A percentile compares a stretch with the other conserved stretches of the same genome.
phyloP scores from a whole-genome alignment of 2,329 filamentous ascomycete species.

The Lomentospora prolificans region DNA sequence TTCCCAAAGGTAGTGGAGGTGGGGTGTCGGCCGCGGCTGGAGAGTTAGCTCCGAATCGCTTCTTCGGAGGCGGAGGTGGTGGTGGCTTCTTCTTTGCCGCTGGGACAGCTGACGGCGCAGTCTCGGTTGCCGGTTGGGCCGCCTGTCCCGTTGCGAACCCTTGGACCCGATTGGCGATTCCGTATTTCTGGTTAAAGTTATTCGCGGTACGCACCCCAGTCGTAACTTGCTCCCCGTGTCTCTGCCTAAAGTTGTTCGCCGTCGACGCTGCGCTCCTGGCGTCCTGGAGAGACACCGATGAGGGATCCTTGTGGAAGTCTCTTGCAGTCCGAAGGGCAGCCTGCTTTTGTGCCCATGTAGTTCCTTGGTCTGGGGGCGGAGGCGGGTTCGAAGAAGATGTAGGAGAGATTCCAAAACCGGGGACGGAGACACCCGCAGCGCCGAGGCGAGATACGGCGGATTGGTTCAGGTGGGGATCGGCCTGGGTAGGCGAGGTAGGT shows the following conservation, averaged over 20 bases:
- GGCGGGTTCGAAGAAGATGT: conserved; percentile 14
- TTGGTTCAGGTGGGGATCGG: conserved; percentile 31
- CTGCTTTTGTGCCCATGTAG: conserved; percentile 56
- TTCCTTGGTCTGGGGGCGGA: conserved; percentile 33
- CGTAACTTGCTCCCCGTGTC: conserved; percentile 59
- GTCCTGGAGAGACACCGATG: conserved; percentile 50
- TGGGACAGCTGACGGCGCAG: conserved; percentile 13
- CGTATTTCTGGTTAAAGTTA: conserved; percentile 52
- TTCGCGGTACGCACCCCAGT: conserved; percentile 48
- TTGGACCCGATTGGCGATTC: conserved; percentile 30
- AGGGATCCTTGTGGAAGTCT: conserved; percentile 49
- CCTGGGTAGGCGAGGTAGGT: conserved; percentile 14
- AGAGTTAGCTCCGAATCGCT: conserved; percentile 24
- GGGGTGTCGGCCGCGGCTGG: conserved; percentile 24
- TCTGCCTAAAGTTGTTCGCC: conserved; percentile 58
- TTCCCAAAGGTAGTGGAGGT: conserved; percentile 43
- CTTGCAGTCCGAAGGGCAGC: conserved; percentile 51
- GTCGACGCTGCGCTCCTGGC: conserved; percentile 48
- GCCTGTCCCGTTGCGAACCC: conserved; percentile 12
- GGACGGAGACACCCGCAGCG: conserved; percentile 67
- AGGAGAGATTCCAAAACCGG: conserved; percentile 62
- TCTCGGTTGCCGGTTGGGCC: conserved; percentile 5
- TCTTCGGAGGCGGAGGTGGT: conserved; percentile 41
- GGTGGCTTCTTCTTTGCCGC: conserved; percentile 43
- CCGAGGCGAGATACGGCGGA: conserved; percentile 57